Evolutionary conservation across 2,329 filamentous ascomycete species (phyloP).

Genomic region (Trichoderma atroviride): DNA sequence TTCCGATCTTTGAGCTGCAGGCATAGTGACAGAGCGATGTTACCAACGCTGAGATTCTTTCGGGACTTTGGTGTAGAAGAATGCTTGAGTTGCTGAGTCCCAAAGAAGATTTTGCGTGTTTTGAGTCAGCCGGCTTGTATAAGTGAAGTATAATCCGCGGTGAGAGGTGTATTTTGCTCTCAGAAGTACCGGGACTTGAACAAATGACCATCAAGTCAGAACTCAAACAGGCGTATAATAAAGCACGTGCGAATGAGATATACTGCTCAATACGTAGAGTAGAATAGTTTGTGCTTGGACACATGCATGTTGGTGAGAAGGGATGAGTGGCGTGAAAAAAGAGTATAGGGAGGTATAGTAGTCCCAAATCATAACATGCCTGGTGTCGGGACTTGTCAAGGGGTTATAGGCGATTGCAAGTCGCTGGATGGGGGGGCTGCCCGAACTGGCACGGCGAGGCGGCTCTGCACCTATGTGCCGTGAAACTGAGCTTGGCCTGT

Average conservation of each 20-base stretch:
- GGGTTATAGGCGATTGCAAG: neutral
- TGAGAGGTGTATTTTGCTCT: neutral
- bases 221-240: neutral
- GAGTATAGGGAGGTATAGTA: neutral
- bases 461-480: slow-evolving; percentile 9
- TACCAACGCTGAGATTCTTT: neutral
- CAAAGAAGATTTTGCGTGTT: neutral
- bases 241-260: neutral
- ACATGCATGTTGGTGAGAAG: no score
- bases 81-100: neutral
- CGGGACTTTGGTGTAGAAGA: neutral
- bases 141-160: neutral
- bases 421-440: neutral
- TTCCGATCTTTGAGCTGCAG: slow-evolving; percentile 30
- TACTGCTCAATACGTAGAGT: neutral
- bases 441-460: neutral
- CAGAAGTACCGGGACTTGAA: neutral
- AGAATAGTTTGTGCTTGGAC: neutral
- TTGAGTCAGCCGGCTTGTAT: neutral
- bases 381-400: neutral
- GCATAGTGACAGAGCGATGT: slow-evolving; percentile 29
- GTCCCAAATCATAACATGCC: neutral
- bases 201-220: neutral
- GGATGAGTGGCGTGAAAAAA: neutral
- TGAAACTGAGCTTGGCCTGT: slow-evolving; percentile 10